Conservation (phyloP, 805 yeast genomes). For the Starmerella floricola region DNA sequence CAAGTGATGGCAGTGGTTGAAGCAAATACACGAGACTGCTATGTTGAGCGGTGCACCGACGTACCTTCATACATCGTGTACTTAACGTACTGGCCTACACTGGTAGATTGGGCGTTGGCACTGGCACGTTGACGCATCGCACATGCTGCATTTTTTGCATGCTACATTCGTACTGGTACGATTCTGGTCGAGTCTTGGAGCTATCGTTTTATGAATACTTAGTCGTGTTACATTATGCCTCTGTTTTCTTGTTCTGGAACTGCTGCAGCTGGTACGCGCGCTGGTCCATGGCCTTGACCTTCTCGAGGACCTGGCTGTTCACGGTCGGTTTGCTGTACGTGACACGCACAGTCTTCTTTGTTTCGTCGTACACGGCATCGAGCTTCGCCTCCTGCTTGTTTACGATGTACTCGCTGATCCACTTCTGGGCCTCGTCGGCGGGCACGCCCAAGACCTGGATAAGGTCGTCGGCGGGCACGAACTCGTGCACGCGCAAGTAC, state of each 20-base stretch:
- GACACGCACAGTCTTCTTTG: conserved; percentile 10
- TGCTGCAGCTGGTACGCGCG: conserved; percentile 44
- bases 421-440: conserved; percentile 37
- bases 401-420: conserved; percentile 41
- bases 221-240: conserved; percentile 1
- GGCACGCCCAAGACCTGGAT: conserved; percentile 35
- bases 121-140: too few relatives aligned
- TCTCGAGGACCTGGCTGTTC: conserved; percentile 57
- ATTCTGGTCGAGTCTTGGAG: too few relatives aligned
- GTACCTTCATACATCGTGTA: too few relatives aligned
- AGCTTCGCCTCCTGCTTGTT: conserved; percentile 44
- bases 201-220: too few relatives aligned
- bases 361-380: conserved; percentile 32
- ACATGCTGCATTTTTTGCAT: too few relatives aligned
- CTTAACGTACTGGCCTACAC: too few relatives aligned
- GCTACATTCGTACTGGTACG: too few relatives aligned
- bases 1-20: too few relatives aligned
- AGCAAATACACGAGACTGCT: too few relatives aligned
- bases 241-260: conserved; percentile 7
- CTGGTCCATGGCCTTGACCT: conserved; percentile 52
- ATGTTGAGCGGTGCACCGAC: too few relatives aligned
- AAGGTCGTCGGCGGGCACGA: conserved; percentile 37
- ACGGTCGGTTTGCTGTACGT: conserved; percentile 43
- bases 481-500: conserved; percentile 42
- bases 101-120: too few relatives aligned